Evolutionary conservation across 345 rosid species (phyloP).

Genomic region (Excoecaria cochinchinensis): DNA sequence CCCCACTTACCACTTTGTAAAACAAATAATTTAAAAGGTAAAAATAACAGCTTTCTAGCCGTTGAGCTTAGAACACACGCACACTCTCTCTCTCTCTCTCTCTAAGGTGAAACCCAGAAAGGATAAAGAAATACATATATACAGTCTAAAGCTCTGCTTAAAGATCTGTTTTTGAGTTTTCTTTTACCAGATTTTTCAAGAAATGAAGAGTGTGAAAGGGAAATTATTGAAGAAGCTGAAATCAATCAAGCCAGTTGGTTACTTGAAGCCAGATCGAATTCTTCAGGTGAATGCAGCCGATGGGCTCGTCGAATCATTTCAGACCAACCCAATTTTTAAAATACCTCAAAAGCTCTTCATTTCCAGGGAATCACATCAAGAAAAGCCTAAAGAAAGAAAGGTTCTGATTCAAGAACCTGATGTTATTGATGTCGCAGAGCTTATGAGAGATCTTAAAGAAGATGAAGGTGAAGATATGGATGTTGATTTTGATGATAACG

Average conservation of each 20-base stretch:
- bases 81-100: conserved; percentile 11
- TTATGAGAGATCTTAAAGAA: conserved; percentile 44
- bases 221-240: conserved; percentile 66
- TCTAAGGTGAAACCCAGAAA: background rate
- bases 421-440: conserved; percentile 43
- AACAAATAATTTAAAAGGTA: conserved; percentile 25
- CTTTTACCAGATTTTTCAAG: background rate
- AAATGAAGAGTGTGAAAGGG: conserved; percentile 77
- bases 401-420: conserved; percentile 31
- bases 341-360: conserved; percentile 26
- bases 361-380: conserved; percentile 30
- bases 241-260: conserved; percentile 54
- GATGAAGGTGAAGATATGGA: conserved; percentile 21
- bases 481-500: conserved; percentile 25
- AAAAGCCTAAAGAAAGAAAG: conserved; percentile 1
- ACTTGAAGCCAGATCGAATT: conserved; percentile 65
- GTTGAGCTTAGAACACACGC: conserved; percentile 42
- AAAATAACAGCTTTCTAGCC: conserved; percentile 55
- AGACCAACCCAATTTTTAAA: conserved; percentile 30
- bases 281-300: conserved; percentile 58
- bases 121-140: background rate
- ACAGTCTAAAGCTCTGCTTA: conserved; percentile 9
- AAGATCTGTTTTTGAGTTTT: no score
- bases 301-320: conserved; percentile 44
- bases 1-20: conserved; percentile 17